Conservation (phyloP, 352 stramenopile species). For the Phytophthora crassamura region DNA sequence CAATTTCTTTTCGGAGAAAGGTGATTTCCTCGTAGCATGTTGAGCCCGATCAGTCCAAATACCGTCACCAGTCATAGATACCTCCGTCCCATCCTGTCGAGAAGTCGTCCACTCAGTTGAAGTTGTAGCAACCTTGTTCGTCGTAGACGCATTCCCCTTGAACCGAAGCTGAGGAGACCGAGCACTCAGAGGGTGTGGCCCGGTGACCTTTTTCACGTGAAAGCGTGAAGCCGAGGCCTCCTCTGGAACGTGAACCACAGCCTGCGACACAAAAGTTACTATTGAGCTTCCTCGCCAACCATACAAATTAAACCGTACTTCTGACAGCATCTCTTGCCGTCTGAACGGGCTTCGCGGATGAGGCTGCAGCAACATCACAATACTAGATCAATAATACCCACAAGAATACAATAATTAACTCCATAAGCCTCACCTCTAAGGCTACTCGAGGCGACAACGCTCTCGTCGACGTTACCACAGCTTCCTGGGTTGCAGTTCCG, state of each 20-base stretch:
- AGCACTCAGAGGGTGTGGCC: slow-evolving; percentile 11
- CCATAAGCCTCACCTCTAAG: slow-evolving; percentile 31
- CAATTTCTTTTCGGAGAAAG: background rate
- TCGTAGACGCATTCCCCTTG: background rate
- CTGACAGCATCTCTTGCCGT: slow-evolving; percentile 43
- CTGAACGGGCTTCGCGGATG: slow-evolving; percentile 54
- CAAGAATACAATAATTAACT: background rate
- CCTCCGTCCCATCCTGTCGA: slow-evolving; percentile 1
- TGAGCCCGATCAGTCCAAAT: background rate
- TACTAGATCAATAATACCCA: background rate
- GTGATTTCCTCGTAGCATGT: background rate
- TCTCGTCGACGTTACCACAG: background rate
- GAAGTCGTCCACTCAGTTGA: background rate
- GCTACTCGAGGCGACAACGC: slow-evolving; percentile 29
- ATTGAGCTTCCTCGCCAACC: background rate
- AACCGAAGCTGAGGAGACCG: slow-evolving; percentile 21
- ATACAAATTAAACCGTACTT: slow-evolving; percentile 26
- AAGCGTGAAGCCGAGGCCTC: slow-evolving; percentile 9
- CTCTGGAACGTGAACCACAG: slow-evolving; percentile 6
- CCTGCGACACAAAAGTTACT: slow-evolving; percentile 4
- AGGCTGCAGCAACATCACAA: slow-evolving; percentile 18
- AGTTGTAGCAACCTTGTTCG: background rate
- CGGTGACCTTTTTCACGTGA: slow-evolving; percentile 21
- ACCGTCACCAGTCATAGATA: slow-evolving; percentile 1
- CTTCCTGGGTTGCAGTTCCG: slow-evolving; percentile 8